A percentile compares a stretch with the other conserved stretches of the same genome.
Evolutionary conservation across 2,329 filamentous ascomycete genomes (phyloP).

Genomic region (Fusarium citri): DNA sequence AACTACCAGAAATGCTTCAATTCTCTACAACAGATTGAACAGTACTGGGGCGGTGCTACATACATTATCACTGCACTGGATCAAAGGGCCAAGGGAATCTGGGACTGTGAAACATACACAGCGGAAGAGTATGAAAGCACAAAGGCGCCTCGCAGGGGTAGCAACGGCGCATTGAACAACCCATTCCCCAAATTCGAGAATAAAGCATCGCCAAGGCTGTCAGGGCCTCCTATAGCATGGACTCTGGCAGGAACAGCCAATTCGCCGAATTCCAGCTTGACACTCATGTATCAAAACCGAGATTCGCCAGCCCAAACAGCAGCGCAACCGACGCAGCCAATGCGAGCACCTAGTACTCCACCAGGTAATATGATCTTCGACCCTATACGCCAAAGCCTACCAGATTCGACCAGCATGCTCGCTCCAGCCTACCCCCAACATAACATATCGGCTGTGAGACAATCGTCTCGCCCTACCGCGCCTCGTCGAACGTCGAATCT

Average conservation of each 20-base stretch:
- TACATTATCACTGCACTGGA: conserved; percentile 89
- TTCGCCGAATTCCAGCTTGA: conserved; percentile 84
- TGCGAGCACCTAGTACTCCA: conserved; percentile 58
- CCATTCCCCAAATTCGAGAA: conserved; percentile 60
- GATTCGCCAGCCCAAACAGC: conserved; percentile 19
- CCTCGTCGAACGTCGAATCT: conserved; percentile 44
- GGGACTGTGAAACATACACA: conserved; percentile 77
- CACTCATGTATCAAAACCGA: conserved; percentile 77
- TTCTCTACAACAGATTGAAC: conserved; percentile 81
- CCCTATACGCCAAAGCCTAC: conserved; percentile 67
- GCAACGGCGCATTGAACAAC: conserved; percentile 49
- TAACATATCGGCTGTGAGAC: conserved; percentile 60
- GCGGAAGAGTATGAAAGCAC: conserved; percentile 82
- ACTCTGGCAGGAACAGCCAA: conserved; percentile 89
- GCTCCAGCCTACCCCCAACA: conserved; percentile 63
- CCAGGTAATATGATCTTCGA: conserved; percentile 71
- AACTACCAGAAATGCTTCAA: conserved; percentile 91
- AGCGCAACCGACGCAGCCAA: conserved; percentile 15
- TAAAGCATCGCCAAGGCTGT: conserved; percentile 61
- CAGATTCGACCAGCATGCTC: conserved; percentile 61
- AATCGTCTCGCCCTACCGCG: conserved; percentile 53
- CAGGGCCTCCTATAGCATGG: conserved; percentile 75
- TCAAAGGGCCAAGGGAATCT: conserved; percentile 88
- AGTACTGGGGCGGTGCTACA: conserved; percentile 86
- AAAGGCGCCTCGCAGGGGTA: conserved; percentile 62